Evolutionary conservation across 768 basidiomycete species (phyloP).

Genomic region (Crucibulum laeve): DNA sequence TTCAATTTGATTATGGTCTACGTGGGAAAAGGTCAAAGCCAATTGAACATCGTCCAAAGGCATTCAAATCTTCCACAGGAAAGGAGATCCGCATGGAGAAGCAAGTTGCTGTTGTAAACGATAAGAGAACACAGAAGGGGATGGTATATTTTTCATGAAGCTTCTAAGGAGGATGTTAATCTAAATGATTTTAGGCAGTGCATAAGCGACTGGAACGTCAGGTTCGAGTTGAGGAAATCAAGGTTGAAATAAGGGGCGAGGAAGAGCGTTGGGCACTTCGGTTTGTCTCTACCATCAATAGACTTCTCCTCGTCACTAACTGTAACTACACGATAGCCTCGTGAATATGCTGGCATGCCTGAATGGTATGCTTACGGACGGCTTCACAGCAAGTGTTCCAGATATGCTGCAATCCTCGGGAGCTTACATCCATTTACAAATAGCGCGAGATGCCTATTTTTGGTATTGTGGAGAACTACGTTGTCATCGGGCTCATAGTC

Average conservation of each 20-base stretch:
- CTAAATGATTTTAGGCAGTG: slow-evolving; percentile 41
- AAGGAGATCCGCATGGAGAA: slow-evolving; percentile 55
- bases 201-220: slow-evolving; percentile 79
- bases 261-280: slow-evolving; percentile 81
- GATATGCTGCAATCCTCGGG: neutral
- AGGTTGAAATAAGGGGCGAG: slow-evolving; percentile 41
- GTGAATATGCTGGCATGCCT: slow-evolving; percentile 69
- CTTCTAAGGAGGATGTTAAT: neutral
- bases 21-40: slow-evolving; percentile 50
- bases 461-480: slow-evolving; percentile 59
- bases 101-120: slow-evolving; percentile 48
- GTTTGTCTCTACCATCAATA: slow-evolving; percentile 29
- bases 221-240: slow-evolving; percentile 51
- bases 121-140: slow-evolving; percentile 49
- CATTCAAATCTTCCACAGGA: slow-evolving; percentile 54
- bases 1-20: slow-evolving; percentile 74
- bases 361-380: slow-evolving; percentile 40
- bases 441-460: slow-evolving; percentile 87
- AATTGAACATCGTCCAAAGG: slow-evolving; percentile 43
- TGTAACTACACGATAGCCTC: slow-evolving; percentile 39
- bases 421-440: neutral
- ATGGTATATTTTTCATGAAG: slow-evolving; percentile 31
- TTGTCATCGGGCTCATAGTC: slow-evolving; percentile 76
- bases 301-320: neutral
- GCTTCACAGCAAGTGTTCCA: slow-evolving; percentile 43